These are phyloP conservation scores for Teunomyces funiuensis DNA, from an alignment of 805 yeast genomes.

Conservation along the genomic window DNA sequence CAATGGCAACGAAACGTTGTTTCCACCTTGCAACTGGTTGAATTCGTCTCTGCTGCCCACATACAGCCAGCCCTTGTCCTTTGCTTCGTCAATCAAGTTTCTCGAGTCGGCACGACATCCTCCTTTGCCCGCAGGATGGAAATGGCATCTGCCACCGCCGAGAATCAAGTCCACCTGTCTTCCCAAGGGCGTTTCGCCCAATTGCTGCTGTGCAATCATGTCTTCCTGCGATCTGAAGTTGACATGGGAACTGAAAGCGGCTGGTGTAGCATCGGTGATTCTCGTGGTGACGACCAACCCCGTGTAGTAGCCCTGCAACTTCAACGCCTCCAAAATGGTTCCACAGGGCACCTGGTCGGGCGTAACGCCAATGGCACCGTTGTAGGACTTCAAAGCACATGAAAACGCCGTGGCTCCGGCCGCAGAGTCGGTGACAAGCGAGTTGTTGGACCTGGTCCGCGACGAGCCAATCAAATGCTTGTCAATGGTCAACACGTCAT, in stretches of 20 bases:
- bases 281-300: slow-evolving; percentile 93
- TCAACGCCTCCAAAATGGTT: slow-evolving; percentile 84
- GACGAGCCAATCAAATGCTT: slow-evolving; percentile 76
- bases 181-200: slow-evolving; percentile 81
- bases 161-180: slow-evolving; percentile 77
- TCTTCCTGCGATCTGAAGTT: slow-evolving; percentile 77
- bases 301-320: slow-evolving; percentile 74
- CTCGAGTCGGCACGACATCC: slow-evolving; percentile 72
- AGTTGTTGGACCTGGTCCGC: slow-evolving; percentile 74
- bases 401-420: slow-evolving; percentile 97
- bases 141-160: slow-evolving; percentile 91
- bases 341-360: slow-evolving; percentile 76
- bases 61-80: slow-evolving; percentile 59
- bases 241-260: slow-evolving; percentile 81
- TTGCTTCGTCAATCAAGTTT: slow-evolving; percentile 66
- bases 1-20: slow-evolving; percentile 70
- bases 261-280: slow-evolving; percentile 94
- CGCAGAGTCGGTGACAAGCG: slow-evolving; percentile 89
- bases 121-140: slow-evolving; percentile 47
- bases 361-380: slow-evolving; percentile 89
- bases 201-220: slow-evolving; percentile 81
- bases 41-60: slow-evolving; percentile 60
- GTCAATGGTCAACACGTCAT: slow-evolving; percentile 63
- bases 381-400: slow-evolving; percentile 79
- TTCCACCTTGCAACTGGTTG: slow-evolving; percentile 53